phyloP scores from a whole-genome alignment of 2,329 filamentous ascomycete genomes.

The Dothiorella sarmentorum region DNA sequence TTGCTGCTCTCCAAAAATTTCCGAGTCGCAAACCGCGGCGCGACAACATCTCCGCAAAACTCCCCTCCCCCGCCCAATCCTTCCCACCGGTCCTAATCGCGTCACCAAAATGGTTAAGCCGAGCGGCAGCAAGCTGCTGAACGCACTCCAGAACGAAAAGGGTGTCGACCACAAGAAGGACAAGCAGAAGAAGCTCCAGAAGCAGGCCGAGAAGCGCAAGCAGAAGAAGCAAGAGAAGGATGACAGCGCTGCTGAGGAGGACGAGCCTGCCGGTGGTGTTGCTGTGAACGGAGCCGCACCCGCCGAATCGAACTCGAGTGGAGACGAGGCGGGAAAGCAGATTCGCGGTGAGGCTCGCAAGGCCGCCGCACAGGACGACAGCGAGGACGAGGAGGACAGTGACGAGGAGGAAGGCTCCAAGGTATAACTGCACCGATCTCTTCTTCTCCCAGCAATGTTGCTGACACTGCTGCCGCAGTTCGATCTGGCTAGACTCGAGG shows the following conservation, averaged over 20 bases:
- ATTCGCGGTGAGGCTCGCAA: constrained; percentile 19
- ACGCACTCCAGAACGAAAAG: constrained; percentile 56
- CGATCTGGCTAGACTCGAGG: constrained; percentile 34
- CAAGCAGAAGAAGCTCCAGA: constrained; percentile 55
- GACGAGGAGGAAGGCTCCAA: constrained; percentile 28
- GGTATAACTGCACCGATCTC: background rate
- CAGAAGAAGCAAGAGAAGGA: constrained; percentile 35
- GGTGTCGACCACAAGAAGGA: constrained; percentile 70
- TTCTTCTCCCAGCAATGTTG: background rate
- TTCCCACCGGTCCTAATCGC: background rate
- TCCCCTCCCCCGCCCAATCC: constrained; percentile 13
- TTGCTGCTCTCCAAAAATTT: constrained; percentile 34
- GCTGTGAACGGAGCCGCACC: constrained; percentile 16
- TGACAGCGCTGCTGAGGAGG: constrained; percentile 22
- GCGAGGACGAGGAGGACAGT: constrained; percentile 37
- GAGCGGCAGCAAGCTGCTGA: constrained; percentile 52
- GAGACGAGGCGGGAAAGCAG: constrained; percentile 38
- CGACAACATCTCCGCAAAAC: constrained; percentile 19
- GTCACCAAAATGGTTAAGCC: constrained; percentile 47
- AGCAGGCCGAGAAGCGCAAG: constrained; percentile 49
- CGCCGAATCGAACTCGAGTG: constrained; percentile 28
- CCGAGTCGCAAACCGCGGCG: constrained; percentile 27
- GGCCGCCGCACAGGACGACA: constrained; percentile 28
- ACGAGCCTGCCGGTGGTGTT: constrained; percentile 21
- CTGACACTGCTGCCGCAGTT: constrained; percentile 9